Evolutionary conservation across 257 asterid species (phyloP), one percentile per base, ranked within the genome.

Genomic region (Penstemon eatonii): DNA sequence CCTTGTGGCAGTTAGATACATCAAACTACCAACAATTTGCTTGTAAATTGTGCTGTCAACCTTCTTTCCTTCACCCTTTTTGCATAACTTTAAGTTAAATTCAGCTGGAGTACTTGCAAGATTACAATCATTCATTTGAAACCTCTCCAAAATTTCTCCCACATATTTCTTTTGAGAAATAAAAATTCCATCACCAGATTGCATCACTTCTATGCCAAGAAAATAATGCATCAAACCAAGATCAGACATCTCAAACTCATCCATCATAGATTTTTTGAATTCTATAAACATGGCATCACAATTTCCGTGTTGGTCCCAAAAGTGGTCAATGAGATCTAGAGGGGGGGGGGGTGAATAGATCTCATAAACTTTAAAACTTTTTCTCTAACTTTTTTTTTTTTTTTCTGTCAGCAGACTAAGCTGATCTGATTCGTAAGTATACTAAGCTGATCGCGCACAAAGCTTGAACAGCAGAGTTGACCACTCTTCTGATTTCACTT

Each of bases 161-260:
- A 7, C 47, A 43, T 68, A 68, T 6, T 68, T 68, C 36, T 15
- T 53, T 43, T 67, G 72, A 1, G 11, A 39, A 43, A 67, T 67
- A 42, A 55, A 67, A 6, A 40, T 57, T 33, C 73, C 66, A 19
- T 3, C 3, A 7, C 13, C 4, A 3, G 52, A 40, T 8, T 60
- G 52, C 1, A 42, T 8, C 1, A 59, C 65, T 40, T 59, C 65
- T 7, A 56, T 42, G 7, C 66, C 56, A 18, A 67, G 56, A 12
- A 68, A 67, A 55, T 39, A 67, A 42, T 68, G 73, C 65, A 68
- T 44, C 50, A 10, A 18, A 6, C 66, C 59, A 45, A 68, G 43
- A 43, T 68, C 65, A 36, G 47, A 33, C 64, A 59, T 59, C 1
- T 38, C 64, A 39, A 59, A 11, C 36, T 40, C 64, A 37, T 2